phyloP scores from a whole-genome alignment of 371 early-diverging fungal species.

The Basidiobolus meristosporus region DNA sequence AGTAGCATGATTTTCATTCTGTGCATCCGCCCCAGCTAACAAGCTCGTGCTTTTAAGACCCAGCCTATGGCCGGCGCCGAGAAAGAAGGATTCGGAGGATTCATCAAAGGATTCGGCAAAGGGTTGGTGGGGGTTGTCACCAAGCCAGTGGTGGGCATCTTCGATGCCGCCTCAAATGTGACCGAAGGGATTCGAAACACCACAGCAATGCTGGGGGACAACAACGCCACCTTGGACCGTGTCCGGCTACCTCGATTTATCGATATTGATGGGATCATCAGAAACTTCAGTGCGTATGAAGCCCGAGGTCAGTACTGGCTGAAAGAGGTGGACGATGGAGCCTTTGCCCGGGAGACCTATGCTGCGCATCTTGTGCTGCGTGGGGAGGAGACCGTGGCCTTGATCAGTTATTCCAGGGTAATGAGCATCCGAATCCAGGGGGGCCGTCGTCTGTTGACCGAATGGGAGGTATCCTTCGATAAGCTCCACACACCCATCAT shows the following conservation, averaged over 20 bases:
- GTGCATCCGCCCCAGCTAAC: neutral
- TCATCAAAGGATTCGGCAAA: conserved; percentile 91
- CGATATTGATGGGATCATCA: conserved; percentile 59
- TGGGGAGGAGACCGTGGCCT: too few relatives aligned
- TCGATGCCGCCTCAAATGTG: conserved; percentile 82
- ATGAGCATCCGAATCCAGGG: too few relatives aligned
- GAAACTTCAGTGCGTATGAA: conserved; percentile 56
- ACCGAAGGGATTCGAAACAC: conserved; percentile 86
- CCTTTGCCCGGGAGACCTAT: conserved; percentile 69
- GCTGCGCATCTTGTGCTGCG: conserved; percentile 76
- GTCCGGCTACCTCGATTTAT: conserved; percentile 78
- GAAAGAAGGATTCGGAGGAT: conserved; percentile 82
- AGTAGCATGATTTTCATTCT: too few relatives aligned
- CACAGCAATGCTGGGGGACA: conserved; percentile 85
- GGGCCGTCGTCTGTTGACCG: too few relatives aligned
- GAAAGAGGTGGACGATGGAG: conserved; percentile 61
- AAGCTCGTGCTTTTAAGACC: conserved; percentile 15
- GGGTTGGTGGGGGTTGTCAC: conserved; percentile 89
- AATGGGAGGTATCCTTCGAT: too few relatives aligned
- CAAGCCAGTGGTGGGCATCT: conserved; percentile 84
- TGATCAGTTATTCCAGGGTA: too few relatives aligned
- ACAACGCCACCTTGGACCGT: conserved; percentile 30
- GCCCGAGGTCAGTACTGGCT: conserved; percentile 85
- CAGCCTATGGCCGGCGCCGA: conserved; percentile 88
- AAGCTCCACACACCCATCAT: too few relatives aligned